A percentile compares a stretch with the other conserved stretches of the same genome.
Conservation (phyloP, 83 land plant species). For the Thuja plicata region DNA sequence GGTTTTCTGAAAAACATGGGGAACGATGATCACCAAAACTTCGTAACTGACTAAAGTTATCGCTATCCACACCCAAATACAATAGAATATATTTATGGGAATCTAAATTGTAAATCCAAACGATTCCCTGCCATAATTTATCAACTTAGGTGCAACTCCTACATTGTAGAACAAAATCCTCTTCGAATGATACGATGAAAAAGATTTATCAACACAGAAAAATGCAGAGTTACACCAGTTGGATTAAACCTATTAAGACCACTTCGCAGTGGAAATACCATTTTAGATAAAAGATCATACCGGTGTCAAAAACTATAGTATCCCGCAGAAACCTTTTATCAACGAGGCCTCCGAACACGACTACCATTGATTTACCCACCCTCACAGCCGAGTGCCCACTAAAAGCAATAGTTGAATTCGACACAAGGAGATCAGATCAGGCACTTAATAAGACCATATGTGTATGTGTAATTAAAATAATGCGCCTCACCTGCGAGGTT, state of each 20-base stretch:
- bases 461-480: slow-evolving; percentile 1
- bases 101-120: no score
- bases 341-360: slow-evolving; percentile 72
- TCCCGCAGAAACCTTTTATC: slow-evolving; percentile 67
- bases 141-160: no score
- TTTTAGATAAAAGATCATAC: slow-evolving; percentile 24
- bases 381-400: slow-evolving; percentile 77
- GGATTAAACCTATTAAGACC: not conserved
- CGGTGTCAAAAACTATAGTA: slow-evolving; percentile 56
- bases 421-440: not conserved
- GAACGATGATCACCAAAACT: not conserved
- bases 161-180: no score
- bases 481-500: slow-evolving; percentile 50
- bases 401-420: not conserved
- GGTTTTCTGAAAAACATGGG: not conserved
- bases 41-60: not conserved
- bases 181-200: no score
- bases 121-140: no score
- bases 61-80: not conserved
- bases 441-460: not conserved
- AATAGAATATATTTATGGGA: no score
- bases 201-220: no score
- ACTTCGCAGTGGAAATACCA: not conserved
- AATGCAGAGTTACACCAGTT: not conserved
- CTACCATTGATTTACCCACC: slow-evolving; percentile 67